Conservation (phyloP, 2,329 filamentous ascomycete species). For the Trichophyton equinum region DNA sequence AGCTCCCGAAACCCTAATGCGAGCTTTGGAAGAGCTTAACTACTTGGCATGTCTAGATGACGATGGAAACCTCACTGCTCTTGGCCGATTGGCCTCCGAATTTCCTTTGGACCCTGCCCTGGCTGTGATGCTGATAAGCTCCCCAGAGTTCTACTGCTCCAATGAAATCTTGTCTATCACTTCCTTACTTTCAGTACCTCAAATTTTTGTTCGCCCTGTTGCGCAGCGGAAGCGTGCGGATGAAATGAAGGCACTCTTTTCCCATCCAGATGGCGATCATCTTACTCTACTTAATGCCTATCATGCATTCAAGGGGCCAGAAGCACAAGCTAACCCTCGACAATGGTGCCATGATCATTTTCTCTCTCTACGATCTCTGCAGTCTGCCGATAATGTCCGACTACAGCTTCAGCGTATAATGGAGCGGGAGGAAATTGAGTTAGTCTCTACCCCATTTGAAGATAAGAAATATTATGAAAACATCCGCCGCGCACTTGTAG, state of each 20-base stretch:
- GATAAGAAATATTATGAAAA: constrained; percentile 98
- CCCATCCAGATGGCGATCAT: constrained; percentile 87
- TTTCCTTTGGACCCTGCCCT: constrained; percentile 90
- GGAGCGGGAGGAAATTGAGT: constrained; percentile 77
- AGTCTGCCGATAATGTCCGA: constrained; percentile 89
- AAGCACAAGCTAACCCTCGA: constrained; percentile 59
- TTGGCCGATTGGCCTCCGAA: constrained; percentile 80
- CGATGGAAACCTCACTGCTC: constrained; percentile 77
- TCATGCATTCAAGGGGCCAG: constrained; percentile 79
- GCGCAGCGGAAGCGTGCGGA: constrained; percentile 80
- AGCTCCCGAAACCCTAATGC: constrained; percentile 95
- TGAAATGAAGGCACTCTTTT: constrained; percentile 92
- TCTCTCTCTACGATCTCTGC: constrained; percentile 73
- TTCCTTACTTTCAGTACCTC: constrained; percentile 82
- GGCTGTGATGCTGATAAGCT: constrained; percentile 95
- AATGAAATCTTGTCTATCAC: constrained; percentile 97
- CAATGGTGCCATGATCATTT: constrained; percentile 98
- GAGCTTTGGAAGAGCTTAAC: constrained; percentile 92
- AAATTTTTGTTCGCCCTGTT: constrained; percentile 82
- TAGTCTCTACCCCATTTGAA: constrained; percentile 79
- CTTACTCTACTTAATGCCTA: constrained; percentile 95
- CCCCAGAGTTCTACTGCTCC: constrained; percentile 95
- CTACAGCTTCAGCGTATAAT: constrained; percentile 88
- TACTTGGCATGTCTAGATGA: constrained; percentile 94
- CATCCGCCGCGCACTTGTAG: constrained; percentile 79